These are phyloP conservation scores for Polyporus arcularius DNA, from an alignment of 768 basidiomycete genomes.

Conservation along the genomic window DNA sequence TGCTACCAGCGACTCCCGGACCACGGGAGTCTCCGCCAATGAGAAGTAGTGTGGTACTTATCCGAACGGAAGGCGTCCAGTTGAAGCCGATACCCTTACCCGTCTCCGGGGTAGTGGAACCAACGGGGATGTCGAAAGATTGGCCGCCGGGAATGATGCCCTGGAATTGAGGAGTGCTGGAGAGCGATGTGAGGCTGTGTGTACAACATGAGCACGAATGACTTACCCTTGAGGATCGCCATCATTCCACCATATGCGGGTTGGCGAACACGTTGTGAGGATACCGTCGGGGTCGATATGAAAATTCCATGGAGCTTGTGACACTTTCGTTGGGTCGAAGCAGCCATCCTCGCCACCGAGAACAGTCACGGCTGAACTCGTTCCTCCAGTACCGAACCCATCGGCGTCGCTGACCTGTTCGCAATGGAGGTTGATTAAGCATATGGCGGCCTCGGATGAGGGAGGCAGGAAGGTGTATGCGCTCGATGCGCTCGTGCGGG, in stretches of 20 bases:
- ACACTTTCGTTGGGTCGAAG: constrained; percentile 50
- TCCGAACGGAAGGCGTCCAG: constrained; percentile 66
- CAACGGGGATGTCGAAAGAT: constrained; percentile 65
- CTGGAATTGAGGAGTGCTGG: constrained; percentile 59
- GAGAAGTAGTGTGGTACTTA: constrained; percentile 66
- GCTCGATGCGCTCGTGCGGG: too few species aligned
- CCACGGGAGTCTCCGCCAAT: constrained; percentile 70
- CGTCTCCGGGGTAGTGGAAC: constrained; percentile 41
- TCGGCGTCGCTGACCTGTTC: constrained; percentile 58
- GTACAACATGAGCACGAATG: neutral
- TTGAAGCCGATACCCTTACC: constrained; percentile 61
- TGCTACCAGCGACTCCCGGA: constrained; percentile 69
- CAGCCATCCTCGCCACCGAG: constrained; percentile 56
- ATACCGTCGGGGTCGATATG: constrained; percentile 62
- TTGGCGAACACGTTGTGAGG: constrained; percentile 62
- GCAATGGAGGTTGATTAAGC: neutral
- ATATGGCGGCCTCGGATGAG: neutral
- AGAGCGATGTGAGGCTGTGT: neutral
- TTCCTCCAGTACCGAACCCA: constrained; percentile 74
- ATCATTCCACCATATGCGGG: constrained; percentile 68
- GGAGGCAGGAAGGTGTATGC: too few species aligned
- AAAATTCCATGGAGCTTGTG: constrained; percentile 58
- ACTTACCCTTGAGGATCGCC: constrained; percentile 54
- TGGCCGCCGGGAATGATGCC: constrained; percentile 82
- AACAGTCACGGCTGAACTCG: constrained; percentile 66